A percentile compares a stretch with the other conserved stretches of the same genome.
Conservation (phyloP, 208 protist genomes). For the Crithidia acanthocephali region DNA sequence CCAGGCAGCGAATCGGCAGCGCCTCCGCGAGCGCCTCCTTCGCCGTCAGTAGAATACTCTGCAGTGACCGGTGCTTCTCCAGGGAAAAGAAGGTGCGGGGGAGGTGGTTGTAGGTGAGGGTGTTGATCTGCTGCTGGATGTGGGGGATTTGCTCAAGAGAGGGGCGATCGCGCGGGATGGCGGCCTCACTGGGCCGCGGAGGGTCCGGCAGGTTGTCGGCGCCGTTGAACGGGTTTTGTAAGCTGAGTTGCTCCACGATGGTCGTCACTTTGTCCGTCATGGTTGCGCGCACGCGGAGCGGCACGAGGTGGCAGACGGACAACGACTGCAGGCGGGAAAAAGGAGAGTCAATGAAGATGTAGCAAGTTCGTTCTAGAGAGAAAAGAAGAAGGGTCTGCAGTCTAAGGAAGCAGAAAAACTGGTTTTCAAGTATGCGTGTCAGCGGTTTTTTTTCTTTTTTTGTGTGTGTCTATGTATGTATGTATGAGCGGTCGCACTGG, state of each 20-base stretch:
- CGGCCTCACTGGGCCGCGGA: constrained; percentile 64
- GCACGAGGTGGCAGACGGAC: too few species aligned
- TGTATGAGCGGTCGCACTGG: too few species aligned
- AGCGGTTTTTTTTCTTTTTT: too few species aligned
- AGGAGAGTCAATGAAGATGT: too few species aligned
- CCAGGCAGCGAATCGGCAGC: constrained; percentile 92
- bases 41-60: constrained; percentile 82
- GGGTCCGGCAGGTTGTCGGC: constrained; percentile 57
- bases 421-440: too few species aligned
- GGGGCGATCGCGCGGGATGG: constrained; percentile 57
- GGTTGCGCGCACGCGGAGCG: not conserved
- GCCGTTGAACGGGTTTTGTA: constrained; percentile 72
- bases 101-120: constrained; percentile 91
- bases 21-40: constrained; percentile 84
- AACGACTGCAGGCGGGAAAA: too few species aligned
- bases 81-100: constrained; percentile 91
- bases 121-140: constrained; percentile 76
- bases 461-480: too few species aligned
- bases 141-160: constrained; percentile 58
- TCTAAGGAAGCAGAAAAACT: not conserved
- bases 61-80: constrained; percentile 88
- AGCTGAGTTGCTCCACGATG: constrained; percentile 73
- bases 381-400: constrained; percentile 12
- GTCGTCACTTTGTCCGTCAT: constrained; percentile 24
- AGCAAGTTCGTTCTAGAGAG: too few species aligned